Base-by-base conservation (phyloP, 139 green algal species). In the Pycnococcus provasolii region DNA sequence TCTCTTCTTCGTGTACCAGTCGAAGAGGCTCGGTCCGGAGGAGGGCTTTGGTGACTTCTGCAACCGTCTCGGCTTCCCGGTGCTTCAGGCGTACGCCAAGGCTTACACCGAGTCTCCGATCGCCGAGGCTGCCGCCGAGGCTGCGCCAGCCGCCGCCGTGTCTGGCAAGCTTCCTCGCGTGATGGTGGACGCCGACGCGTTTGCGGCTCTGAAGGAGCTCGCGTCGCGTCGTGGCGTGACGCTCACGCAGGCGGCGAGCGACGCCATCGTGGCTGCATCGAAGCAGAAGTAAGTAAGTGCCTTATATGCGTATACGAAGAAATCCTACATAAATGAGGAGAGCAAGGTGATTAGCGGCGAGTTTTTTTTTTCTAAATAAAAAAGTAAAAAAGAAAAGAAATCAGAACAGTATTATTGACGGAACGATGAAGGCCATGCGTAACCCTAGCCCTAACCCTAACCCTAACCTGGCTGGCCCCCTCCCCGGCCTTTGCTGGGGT, bases 1-100 rank as follows among this genome's bases (percentile, higher is more conserved):
- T 26, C 67, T 98, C 7, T 87, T 99, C 46, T 76, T 71, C 40
- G 68, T 83, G 26, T 98, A 81, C 65, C 86, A 78, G 65, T 55
- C 58, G 2, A 42, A 39, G 7, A 60, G 60, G 9, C 54, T 63
- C 57, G 57, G 6, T 37, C 26, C 26, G 26, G 61, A 46, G n/a
- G 93, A 97, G 80, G 53, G 44, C 2, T 91, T 99, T 63, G 93
- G 93, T 51, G 89, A 96, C 78, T 99, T 94, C 70, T 72, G 61
- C 42, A 80, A 82, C 2, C 81, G 93, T 44, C 45, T 76, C 42
- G 53, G 62, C 1, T 76, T 76, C 48, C 53, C 65, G 13, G 70
- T 40, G 42, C 42, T 76, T 3, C n/a, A 44, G 2, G 54, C 53
- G 39, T 67, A 62, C 41, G 15, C 40, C 13, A 53, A 71, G 62